Percentiles rank a stretch among this genome's conserved stretches.
Evolutionary conservation across 129 eudicot genomes (phyloP).

Genomic region (Artemisia annua): DNA sequence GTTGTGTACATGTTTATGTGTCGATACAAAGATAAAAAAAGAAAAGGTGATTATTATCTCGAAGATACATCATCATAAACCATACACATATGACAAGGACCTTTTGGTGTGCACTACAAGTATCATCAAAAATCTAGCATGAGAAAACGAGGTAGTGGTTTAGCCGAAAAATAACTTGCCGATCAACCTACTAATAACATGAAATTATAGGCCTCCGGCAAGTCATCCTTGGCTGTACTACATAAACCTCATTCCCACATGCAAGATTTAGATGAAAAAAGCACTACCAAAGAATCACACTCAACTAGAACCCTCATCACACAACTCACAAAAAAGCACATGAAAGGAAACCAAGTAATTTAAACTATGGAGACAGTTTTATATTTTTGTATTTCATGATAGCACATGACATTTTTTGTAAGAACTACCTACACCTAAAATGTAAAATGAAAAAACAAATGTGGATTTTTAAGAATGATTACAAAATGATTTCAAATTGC

Average conservation of each 20-base stretch:
- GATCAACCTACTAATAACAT: constrained; percentile 1
- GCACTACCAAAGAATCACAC: not conserved
- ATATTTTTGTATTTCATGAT: not conserved
- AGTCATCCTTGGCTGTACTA: constrained; percentile 85
- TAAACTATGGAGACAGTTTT: too few relatives aligned
- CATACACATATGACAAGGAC: not conserved
- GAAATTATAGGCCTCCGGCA: constrained; percentile 46
- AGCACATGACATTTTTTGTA: not conserved
- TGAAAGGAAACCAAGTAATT: too few relatives aligned
- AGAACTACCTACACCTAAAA: not conserved
- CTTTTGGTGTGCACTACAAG: not conserved
- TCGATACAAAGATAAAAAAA: not conserved
- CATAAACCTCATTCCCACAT: constrained; percentile 56
- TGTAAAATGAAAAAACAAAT: not conserved
- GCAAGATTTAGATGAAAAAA: constrained; percentile 61
- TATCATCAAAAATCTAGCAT: constrained; percentile 62
- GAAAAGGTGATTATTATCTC: not conserved
- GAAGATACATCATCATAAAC: constrained; percentile 1
- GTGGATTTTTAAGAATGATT: not conserved
- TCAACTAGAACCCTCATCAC: constrained; percentile 1
- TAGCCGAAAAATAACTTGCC: constrained; percentile 66
- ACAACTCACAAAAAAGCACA: not conserved
- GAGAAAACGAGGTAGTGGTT: constrained; percentile 49
- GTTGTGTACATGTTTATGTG: not conserved
- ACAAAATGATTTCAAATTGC: constrained; percentile 15